Evolutionary conservation across 2,329 filamentous ascomycete species (phyloP).

Genomic region (Trichothecium sympodiale): DNA sequence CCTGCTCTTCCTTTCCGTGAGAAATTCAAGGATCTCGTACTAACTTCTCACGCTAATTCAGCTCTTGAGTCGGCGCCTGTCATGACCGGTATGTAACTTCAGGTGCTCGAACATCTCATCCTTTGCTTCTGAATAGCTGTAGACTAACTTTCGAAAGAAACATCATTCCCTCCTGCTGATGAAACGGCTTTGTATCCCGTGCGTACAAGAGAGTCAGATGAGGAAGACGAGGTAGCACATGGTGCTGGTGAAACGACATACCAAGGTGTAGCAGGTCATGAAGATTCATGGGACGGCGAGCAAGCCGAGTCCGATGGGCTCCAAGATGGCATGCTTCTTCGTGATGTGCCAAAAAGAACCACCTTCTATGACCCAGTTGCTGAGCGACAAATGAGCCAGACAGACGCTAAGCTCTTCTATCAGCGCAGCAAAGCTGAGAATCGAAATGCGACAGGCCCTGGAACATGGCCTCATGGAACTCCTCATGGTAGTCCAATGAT

Average conservation of each 20-base stretch:
- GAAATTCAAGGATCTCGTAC: no score
- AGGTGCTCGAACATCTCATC: no score
- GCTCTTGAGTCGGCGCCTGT: no score
- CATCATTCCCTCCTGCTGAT: background rate
- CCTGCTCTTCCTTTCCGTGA: no score
- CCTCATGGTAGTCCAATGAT: slow-evolving; percentile 36
- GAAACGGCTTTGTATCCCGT: slow-evolving; percentile 6
- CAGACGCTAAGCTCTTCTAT: slow-evolving; percentile 92
- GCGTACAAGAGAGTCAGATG: slow-evolving; percentile 18
- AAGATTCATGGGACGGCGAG: slow-evolving; percentile 6
- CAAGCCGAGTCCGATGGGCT: slow-evolving; percentile 19
- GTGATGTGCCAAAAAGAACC: slow-evolving; percentile 57
- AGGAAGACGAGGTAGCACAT: slow-evolving; percentile 15
- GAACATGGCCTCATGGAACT: slow-evolving; percentile 28
- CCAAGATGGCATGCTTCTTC: slow-evolving; percentile 46
- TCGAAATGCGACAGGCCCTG: slow-evolving; percentile 18
- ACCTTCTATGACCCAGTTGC: slow-evolving; percentile 89
- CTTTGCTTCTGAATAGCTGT: no score
- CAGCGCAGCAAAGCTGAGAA: slow-evolving; percentile 61
- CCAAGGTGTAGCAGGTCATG: slow-evolving; percentile 8
- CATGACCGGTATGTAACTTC: no score
- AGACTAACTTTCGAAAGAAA: no score
- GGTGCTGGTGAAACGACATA: slow-evolving; percentile 11
- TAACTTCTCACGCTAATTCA: no score
- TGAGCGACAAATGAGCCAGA: slow-evolving; percentile 88